Conservation (phyloP, 192 early-diverging fungal species). For the Coemansia sp. region DNA sequence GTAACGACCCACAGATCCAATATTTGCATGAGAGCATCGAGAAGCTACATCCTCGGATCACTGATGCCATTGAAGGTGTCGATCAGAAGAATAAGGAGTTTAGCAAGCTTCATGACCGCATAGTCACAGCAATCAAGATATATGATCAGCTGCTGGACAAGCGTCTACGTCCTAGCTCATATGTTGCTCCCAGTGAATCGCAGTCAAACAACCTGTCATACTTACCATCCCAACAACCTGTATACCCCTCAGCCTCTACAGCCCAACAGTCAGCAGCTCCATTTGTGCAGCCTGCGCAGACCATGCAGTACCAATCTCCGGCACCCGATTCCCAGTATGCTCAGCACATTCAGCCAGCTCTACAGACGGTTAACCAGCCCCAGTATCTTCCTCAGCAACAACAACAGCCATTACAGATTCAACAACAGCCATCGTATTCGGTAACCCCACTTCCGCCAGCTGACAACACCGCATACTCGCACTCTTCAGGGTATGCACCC, state of each 20-base stretch:
- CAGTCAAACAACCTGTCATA: constrained; percentile 16
- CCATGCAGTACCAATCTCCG: constrained; percentile 19
- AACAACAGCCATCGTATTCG: constrained; percentile 2
- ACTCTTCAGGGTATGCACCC: not conserved
- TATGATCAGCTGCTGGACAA: constrained; percentile 89
- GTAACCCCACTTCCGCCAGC: constrained; percentile 6
- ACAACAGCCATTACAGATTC: constrained; percentile 16
- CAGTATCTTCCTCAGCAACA: constrained; percentile 18
- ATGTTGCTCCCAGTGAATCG: constrained; percentile 8
- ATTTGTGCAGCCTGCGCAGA: constrained; percentile 33
- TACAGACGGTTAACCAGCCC: constrained; percentile 41
- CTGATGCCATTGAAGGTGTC: constrained; percentile 68
- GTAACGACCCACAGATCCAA: constrained; percentile 74
- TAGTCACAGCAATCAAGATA: constrained; percentile 73
- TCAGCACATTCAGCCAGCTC: constrained; percentile 6
- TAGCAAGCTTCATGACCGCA: constrained; percentile 77
- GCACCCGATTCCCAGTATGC: constrained; percentile 2
- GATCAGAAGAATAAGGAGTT: constrained; percentile 76
- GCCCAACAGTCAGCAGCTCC: constrained; percentile 18
- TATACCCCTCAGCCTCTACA: constrained; percentile 23
- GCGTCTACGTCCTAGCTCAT: constrained; percentile 56
- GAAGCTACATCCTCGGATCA: constrained; percentile 80
- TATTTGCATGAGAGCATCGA: constrained; percentile 84
- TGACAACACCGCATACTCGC: not conserved
- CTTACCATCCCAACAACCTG: constrained; percentile 33